Evolutionary conservation across 345 rosid species (phyloP).

Genomic region (Geranium brycei): DNA sequence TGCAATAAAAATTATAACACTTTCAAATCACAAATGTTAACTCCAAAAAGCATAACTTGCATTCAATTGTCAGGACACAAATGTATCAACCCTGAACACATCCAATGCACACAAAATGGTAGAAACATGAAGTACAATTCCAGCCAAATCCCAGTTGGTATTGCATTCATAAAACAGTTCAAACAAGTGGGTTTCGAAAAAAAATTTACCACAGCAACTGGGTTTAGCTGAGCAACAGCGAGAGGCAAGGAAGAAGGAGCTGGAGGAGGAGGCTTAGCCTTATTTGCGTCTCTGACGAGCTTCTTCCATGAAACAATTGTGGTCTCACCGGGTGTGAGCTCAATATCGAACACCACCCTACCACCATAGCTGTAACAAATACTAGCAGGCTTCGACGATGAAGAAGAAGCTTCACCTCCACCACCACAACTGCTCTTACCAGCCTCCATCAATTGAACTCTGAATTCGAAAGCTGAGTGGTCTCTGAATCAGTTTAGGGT

Average conservation of each 20-base stretch:
- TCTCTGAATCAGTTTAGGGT: background rate
- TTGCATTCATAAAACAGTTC: background rate
- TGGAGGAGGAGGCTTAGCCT: background rate
- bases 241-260: background rate
- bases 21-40: background rate
- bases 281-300: conserved; percentile 17
- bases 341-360: conserved; percentile 22
- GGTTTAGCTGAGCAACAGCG: background rate
- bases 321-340: conserved; percentile 29
- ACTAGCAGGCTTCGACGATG: background rate
- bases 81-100: background rate
- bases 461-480: background rate
- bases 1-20: background rate
- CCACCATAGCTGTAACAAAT: background rate
- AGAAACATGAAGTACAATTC: background rate
- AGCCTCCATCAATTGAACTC: background rate
- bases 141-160: background rate
- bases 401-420: conserved; percentile 10
- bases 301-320: conserved; percentile 32
- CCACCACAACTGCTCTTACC: conserved; percentile 1
- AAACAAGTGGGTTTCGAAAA: background rate
- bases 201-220: conserved; percentile 10
- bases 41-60: background rate
- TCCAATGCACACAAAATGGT: background rate
- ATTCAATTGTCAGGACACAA: background rate